Conservation (phyloP, 2,329 filamentous ascomycete genomes). For the Berkeleyomyces rouxiae region DNA sequence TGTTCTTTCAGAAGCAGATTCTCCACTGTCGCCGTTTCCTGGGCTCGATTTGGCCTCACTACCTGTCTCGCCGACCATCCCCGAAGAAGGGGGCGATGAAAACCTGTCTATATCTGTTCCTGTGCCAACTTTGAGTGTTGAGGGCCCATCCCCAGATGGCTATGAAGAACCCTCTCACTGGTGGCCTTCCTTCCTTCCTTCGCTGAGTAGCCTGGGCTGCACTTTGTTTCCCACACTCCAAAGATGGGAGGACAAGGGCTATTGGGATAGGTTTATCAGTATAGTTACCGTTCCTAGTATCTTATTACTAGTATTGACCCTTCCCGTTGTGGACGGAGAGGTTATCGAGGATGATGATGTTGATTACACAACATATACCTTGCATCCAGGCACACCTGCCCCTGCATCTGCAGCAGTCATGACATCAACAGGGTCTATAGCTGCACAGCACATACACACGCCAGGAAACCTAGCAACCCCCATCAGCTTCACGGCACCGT, state of each 20-base stretch:
- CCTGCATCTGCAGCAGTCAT: not conserved
- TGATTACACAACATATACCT: conserved; percentile 2
- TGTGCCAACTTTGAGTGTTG: conserved; percentile 5
- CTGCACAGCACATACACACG: not conserved
- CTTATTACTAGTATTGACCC: conserved; percentile 71
- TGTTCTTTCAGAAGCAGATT: conserved; percentile 13
- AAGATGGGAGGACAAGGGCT: conserved; percentile 63
- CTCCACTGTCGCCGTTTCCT: conserved; percentile 33
- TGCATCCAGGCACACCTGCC: not conserved
- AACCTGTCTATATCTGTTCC: not conserved
- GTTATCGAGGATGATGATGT: conserved; percentile 27
- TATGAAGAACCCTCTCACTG: conserved; percentile 26
- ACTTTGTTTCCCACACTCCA: conserved; percentile 79
- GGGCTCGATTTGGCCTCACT: conserved; percentile 22
- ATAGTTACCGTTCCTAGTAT: conserved; percentile 77
- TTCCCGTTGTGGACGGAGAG: conserved; percentile 73
- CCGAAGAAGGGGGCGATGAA: not conserved
- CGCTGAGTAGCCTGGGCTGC: conserved; percentile 48
- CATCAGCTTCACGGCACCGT: conserved; percentile 21
- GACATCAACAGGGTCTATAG: not conserved
- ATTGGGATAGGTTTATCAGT: conserved; percentile 72
- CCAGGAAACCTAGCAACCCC: not conserved
- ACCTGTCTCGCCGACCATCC: conserved; percentile 7
- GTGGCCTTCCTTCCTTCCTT: conserved; percentile 70
- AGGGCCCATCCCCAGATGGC: not conserved